Evolutionary conservation across 2,329 filamentous ascomycete species (phyloP), one percentile per base, ranked within the genome.

Genomic region (Xylariales sp.): DNA sequence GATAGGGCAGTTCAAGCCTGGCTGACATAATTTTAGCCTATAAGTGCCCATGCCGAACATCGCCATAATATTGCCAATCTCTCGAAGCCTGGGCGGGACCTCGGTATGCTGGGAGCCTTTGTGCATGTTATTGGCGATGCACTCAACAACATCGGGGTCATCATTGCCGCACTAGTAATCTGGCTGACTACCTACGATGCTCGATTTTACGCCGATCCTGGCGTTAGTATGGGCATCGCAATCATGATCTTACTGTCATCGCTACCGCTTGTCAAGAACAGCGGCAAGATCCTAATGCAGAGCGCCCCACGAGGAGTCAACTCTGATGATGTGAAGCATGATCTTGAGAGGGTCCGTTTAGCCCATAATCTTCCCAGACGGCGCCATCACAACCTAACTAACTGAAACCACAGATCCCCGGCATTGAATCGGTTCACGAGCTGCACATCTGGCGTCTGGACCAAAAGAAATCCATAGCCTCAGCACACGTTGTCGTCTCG

Each of bases 91-190:
- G 67, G 67, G 1, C 70, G 69, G 43, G 81, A 89, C 54, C 66
- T 89, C n/a, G 83, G 80, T 9, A 82, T 87, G 69, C 64, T 85
- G 46, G 84, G 81, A 2, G 83, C 86, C 1, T 55, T 89, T 9
- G 62, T 86, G 11, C 86, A 90, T 52, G 75, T 89, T 19, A 53
- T 86, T 3, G 81, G 84, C 22, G 86, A 90, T 53, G 82, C 83
- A 4, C 69, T 84, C 47, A 89, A 88, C 63, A 90, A 90, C 51
- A 59, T 88, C 9, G 84, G 84, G 8, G 84, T 90, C 45, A 87
- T 88, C 36, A 66, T 82, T 25, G 76, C 84, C 1, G 83, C 82
- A 0, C 53, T 82, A 2, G 69, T 87, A 22, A 84, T 89, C 57
- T 88, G 83, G 84, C 67, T 80, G 43, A 68, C 74, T 0, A 56